phyloP scores from a whole-genome alignment of 495 filamentous ascomycete species.

The Penicillium herquei region DNA sequence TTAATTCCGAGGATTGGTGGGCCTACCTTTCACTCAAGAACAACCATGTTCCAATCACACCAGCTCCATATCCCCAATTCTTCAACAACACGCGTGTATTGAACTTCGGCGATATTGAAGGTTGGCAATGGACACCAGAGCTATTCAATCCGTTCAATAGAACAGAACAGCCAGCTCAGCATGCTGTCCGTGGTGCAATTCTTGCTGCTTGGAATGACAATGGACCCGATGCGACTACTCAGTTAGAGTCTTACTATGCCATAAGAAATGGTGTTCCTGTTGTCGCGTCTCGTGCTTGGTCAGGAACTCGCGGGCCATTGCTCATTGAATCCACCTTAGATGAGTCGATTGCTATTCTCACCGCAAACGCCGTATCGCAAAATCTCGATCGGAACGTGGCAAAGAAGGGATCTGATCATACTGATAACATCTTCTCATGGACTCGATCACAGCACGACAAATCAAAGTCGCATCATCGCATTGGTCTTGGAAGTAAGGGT shows the following conservation, averaged over 20 bases:
- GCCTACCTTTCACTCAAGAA: conserved; percentile 56
- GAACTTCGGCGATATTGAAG: conserved; percentile 40
- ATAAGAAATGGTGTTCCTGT: conserved; percentile 51
- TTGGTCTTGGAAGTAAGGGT: conserved; percentile 49
- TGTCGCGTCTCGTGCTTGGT: conserved; percentile 46
- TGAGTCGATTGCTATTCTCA: conserved; percentile 33
- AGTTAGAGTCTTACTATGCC: conserved; percentile 54
- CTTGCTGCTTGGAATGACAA: conserved; percentile 59
- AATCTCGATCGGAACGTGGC: conserved; percentile 46
- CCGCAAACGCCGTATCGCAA: conserved; percentile 41
- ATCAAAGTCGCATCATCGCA: background rate
- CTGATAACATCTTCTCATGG: conserved; percentile 11
- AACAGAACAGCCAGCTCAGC: conserved; percentile 29
- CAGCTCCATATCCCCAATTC: conserved; percentile 53
- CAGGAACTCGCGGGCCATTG: conserved; percentile 35
- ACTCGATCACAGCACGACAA: background rate
- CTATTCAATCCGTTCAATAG: conserved; percentile 47
- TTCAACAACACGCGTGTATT: conserved; percentile 50
- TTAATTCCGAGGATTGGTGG: conserved; percentile 60
- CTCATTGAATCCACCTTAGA: conserved; percentile 26
- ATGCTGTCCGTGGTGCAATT: conserved; percentile 47
- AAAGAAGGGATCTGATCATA: background rate
- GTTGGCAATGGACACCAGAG: conserved; percentile 52
- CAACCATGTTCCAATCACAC: conserved; percentile 50
- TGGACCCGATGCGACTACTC: conserved; percentile 55